Conservation (phyloP, 192 early-diverging fungal genomes). For the Podochytrium sp. region DNA sequence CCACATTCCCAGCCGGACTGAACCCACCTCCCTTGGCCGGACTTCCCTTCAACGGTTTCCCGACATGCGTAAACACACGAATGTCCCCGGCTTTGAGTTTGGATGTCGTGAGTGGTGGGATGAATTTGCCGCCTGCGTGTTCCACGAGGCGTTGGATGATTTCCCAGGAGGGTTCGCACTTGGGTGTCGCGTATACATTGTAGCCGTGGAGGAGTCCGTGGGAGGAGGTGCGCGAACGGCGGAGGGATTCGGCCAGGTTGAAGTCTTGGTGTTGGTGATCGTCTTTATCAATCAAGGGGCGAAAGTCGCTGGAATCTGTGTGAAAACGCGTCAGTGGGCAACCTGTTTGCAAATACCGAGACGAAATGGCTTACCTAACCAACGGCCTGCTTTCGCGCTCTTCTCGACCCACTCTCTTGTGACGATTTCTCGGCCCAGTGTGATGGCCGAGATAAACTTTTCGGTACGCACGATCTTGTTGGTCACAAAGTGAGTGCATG, state of each 20-base stretch:
- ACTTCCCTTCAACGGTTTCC: not conserved
- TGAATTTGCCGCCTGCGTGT: slow-evolving; percentile 24
- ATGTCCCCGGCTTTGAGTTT: slow-evolving; percentile 5
- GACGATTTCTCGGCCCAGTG: slow-evolving; percentile 29
- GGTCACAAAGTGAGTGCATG: slow-evolving; percentile 63
- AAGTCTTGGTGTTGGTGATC: too few species aligned
- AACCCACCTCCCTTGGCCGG: not conserved
- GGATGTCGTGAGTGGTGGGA: not conserved
- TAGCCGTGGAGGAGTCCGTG: slow-evolving; percentile 11
- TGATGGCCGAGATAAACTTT: slow-evolving; percentile 51
- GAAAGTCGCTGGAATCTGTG: slow-evolving; percentile 6
- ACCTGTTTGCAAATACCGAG: not conserved
- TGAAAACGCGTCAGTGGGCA: not conserved
- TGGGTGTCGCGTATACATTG: slow-evolving; percentile 26
- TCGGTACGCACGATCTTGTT: slow-evolving; percentile 58
- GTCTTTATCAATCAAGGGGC: slow-evolving; percentile 4
- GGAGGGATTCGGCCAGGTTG: not conserved
- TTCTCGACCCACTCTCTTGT: slow-evolving; percentile 29
- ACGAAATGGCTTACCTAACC: not conserved
- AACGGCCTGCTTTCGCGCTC: slow-evolving; percentile 18
- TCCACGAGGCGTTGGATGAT: slow-evolving; percentile 18
- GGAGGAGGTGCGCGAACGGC: not conserved
- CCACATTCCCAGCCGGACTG: not conserved
- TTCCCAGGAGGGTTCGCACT: not conserved
- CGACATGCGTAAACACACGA: slow-evolving; percentile 10